Evolutionary conservation across 2,329 filamentous ascomycete genomes (phyloP), one percentile per base, ranked within the genome.

Genomic region (Colletotrichum scovillei): DNA sequence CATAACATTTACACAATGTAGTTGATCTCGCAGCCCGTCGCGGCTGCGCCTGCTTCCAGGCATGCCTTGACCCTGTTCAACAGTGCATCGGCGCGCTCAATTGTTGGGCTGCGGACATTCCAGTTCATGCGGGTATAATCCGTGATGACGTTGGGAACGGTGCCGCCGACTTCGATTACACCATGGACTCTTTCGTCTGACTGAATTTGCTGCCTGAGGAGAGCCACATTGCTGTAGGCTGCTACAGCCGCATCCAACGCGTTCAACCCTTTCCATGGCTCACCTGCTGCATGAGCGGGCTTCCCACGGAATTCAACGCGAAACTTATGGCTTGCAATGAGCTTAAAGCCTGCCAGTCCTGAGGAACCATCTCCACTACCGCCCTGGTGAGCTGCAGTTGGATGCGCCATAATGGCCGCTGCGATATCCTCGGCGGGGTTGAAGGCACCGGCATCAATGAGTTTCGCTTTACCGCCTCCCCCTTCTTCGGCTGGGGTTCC

Each of bases 401-500:
- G 73, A 28, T 75, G 73, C 8, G 69, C 70, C 65, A 88, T 79
- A 1, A 86, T 83, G 71, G 85, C 85, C 1, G 86, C 86, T 30
- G 77, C 74, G 12, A 77, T 77, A 52, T 70, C 78, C 46, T 67
- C 49, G 7, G 71, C 38, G 1, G 71, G 62, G 6, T 73, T 57
- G 70, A 81, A 84, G 0, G 82, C 82, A 7, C 82, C 81, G 0
- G 77, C 78, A 1, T 76, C 76, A 69, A 84, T 80, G 22, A 83
- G 75, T 74, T 81, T 79, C 7, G 79, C 77, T 75, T 86, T 86
- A 24, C 84, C 84, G 5, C 83, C 83, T 35, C 83, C 83, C 11
- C 82, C 82, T 72, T 86, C 84, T 60, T 86, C 84, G 1, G 84
- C 85, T 0, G 84, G 84, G 0, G 84, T 86, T 1, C 85, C 84